These are phyloP conservation scores for Chytridium lagenaria DNA, from an alignment of 371 early-diverging fungal genomes.

Conservation along the genomic window DNA sequence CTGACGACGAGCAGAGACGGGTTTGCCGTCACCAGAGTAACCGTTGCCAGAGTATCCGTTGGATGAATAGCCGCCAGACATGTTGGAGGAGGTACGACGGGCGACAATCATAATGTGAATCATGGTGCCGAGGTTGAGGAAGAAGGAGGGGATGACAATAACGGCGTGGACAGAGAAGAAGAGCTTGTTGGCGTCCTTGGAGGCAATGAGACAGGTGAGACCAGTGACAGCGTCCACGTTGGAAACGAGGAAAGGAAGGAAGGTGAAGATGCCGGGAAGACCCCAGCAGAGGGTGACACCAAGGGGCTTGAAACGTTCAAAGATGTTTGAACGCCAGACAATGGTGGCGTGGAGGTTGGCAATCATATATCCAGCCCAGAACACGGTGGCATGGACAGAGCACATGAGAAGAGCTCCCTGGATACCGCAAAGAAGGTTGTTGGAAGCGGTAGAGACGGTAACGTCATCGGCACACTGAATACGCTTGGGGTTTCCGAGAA, in stretches of 20 bases:
- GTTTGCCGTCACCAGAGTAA: conserved; percentile 8
- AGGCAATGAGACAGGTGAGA: conserved; percentile 62
- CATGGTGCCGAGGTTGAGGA: conserved; percentile 67
- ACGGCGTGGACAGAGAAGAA: conserved; percentile 70
- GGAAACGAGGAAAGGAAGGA: conserved; percentile 54
- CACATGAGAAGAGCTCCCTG: conserved; percentile 66
- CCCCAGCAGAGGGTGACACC: conserved; percentile 69
- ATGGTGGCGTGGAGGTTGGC: conserved; percentile 71
- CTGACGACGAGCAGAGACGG: conserved; percentile 52
- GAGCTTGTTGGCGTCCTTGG: conserved; percentile 56
- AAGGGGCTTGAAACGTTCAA: conserved; percentile 59
- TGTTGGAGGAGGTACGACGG: conserved; percentile 3
- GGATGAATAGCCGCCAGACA: conserved; percentile 19
- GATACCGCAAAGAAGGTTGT: conserved; percentile 67
- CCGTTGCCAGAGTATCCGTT: conserved; percentile 14
- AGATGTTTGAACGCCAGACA: conserved; percentile 68
- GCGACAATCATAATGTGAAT: conserved; percentile 62
- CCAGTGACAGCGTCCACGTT: conserved; percentile 67
- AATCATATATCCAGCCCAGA: conserved; percentile 68
- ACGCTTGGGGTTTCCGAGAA: conserved; percentile 58
- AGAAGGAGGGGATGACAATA: conserved; percentile 63
- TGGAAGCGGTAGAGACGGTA: conserved; percentile 41
- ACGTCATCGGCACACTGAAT: conserved; percentile 61
- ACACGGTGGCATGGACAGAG: conserved; percentile 61
- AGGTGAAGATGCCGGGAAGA: conserved; percentile 58